Evolutionary conservation across 768 basidiomycete genomes (phyloP).

Genomic region (Lentinula edodes): DNA sequence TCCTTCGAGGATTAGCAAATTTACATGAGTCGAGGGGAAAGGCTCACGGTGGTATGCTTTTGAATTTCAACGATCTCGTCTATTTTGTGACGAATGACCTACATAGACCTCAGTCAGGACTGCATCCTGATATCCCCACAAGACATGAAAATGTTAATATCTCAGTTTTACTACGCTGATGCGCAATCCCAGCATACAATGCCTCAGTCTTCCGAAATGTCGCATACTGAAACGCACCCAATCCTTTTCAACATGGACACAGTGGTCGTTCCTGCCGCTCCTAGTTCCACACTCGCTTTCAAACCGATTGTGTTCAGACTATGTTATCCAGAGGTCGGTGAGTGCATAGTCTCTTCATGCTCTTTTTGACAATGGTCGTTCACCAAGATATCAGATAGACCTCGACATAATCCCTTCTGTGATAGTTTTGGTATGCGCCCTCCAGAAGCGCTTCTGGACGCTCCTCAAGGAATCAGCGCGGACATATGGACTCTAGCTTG

Average conservation of each 20-base stretch:
- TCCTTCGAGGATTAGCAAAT: conserved; percentile 16
- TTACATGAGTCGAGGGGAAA: conserved; percentile 11
- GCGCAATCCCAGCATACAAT: conserved; percentile 2
- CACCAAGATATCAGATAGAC: not conserved
- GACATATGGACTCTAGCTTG: conserved; percentile 22
- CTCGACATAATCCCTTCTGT: not conserved
- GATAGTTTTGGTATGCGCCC: conserved; percentile 9
- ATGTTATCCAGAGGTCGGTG: not conserved
- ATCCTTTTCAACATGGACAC: not conserved
- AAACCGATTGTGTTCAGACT: not conserved
- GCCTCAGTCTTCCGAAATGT: conserved; percentile 3
- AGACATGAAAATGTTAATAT: conserved; percentile 14
- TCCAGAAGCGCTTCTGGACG: conserved; percentile 18
- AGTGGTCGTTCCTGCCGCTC: not conserved
- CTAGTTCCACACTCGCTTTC: not conserved
- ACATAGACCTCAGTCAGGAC: conserved; percentile 15
- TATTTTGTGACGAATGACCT: not conserved
- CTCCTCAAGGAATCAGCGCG: conserved; percentile 7
- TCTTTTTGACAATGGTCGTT: conserved; percentile 5
- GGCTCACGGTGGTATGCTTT: conserved; percentile 14
- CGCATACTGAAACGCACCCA: conserved; percentile 2
- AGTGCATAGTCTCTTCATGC: not conserved
- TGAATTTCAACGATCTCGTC: not conserved
- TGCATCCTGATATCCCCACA: conserved; percentile 14
- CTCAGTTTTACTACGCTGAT: conserved; percentile 9